Evolutionary conservation across 768 basidiomycete species (phyloP).

Genomic region (Xerocomellus intermedius): DNA sequence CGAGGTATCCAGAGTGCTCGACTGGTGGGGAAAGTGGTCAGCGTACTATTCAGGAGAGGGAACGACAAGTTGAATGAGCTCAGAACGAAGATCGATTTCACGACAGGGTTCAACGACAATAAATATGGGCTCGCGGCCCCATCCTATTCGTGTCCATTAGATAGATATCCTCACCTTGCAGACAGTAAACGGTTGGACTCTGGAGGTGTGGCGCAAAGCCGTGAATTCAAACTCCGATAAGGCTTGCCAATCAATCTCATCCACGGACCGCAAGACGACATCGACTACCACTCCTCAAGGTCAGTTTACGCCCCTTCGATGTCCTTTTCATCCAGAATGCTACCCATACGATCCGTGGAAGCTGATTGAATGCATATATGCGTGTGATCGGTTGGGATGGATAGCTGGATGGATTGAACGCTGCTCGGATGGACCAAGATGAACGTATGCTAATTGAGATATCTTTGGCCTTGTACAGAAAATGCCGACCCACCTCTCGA

Average conservation of each 20-base stretch:
- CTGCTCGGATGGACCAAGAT: conserved; percentile 33
- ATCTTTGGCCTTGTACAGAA: conserved; percentile 32
- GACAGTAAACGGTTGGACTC: conserved; percentile 18
- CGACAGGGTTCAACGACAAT: conserved; percentile 61
- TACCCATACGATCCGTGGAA: conserved; percentile 6
- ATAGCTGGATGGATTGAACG: conserved; percentile 51
- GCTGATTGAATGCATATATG: conserved; percentile 17
- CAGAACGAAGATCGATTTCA: conserved; percentile 57
- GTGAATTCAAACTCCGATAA: conserved; percentile 28
- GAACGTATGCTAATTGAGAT: conserved; percentile 19
- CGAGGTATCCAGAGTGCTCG: not conserved
- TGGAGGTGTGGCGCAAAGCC: conserved; percentile 18
- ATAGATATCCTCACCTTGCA: conserved; percentile 16
- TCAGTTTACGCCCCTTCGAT: conserved; percentile 44
- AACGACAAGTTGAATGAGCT: conserved; percentile 20
- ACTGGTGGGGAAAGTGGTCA: conserved; percentile 9
- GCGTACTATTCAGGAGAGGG: not conserved
- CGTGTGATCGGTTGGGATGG: conserved; percentile 30
- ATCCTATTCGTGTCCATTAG: conserved; percentile 40
- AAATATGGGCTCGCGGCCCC: conserved; percentile 55
- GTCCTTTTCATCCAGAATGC: conserved; percentile 16
- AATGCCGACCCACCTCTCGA: conserved; percentile 96
- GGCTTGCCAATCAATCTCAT: conserved; percentile 4
- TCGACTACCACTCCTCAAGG: conserved; percentile 61
- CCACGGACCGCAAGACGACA: conserved; percentile 31